These are phyloP conservation scores for Mycena amicta DNA, from an alignment of 768 basidiomycete genomes.

Conservation along the genomic window DNA sequence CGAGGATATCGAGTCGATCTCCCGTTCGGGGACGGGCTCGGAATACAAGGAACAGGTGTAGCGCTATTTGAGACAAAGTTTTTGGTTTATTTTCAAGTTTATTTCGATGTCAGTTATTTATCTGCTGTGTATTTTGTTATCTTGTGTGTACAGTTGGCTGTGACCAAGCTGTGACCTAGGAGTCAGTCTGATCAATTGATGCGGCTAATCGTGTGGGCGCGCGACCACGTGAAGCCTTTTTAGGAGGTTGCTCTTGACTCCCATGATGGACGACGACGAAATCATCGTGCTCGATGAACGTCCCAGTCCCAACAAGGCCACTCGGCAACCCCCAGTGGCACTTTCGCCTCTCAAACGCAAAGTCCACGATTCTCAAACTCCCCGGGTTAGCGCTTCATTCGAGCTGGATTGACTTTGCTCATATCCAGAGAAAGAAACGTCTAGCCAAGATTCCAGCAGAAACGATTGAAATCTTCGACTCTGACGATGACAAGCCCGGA, in stretches of 20 bases:
- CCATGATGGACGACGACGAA: background rate
- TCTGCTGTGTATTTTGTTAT: too few relatives aligned
- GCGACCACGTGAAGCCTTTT: background rate
- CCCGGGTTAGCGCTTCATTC: background rate
- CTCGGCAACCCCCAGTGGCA: background rate
- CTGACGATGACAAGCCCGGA: background rate
- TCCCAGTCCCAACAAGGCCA: background rate
- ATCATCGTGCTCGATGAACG: background rate
- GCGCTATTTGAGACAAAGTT: background rate
- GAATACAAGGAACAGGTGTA: constrained; percentile 8
- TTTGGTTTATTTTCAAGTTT: background rate
- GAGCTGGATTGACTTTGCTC: background rate
- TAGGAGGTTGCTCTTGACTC: background rate
- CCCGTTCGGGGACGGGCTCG: background rate
- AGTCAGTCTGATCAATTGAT: too few relatives aligned
- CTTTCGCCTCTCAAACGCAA: background rate
- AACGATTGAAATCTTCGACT: background rate
- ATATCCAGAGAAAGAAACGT: background rate
- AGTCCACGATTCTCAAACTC: background rate
- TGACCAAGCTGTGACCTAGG: too few relatives aligned
- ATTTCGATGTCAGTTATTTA: too few relatives aligned
- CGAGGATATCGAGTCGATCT: constrained; percentile 10
- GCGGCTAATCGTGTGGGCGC: too few relatives aligned
- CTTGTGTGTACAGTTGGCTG: too few relatives aligned
- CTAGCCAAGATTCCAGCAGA: background rate